These are phyloP conservation scores for Apiospora pterosperma DNA, from an alignment of 2,329 filamentous ascomycete genomes.

Conservation along the genomic window DNA sequence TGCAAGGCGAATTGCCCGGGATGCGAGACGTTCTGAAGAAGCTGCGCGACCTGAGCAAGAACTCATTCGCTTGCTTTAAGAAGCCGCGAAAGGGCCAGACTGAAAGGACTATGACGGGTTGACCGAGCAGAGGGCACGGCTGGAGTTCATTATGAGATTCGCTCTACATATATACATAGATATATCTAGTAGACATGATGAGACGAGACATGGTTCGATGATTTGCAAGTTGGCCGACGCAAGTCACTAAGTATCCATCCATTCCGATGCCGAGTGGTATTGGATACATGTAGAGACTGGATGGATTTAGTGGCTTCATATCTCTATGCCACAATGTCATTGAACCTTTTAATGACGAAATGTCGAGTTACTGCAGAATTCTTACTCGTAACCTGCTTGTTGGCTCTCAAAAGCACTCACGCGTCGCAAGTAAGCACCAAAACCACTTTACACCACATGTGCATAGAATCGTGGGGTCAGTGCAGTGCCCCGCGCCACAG, in stretches of 20 bases:
- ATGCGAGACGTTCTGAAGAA: conserved; percentile 86
- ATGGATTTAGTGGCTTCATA: no score
- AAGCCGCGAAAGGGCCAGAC: conserved; percentile 27
- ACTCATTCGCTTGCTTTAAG: conserved; percentile 83
- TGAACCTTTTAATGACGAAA: no score
- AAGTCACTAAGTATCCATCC: background rate
- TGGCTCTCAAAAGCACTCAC: background rate
- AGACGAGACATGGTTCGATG: background rate
- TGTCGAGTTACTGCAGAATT: background rate
- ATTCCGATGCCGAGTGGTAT: background rate
- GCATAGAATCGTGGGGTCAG: background rate
- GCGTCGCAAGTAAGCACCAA: no score
- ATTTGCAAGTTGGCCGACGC: background rate
- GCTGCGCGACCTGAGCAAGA: conserved; percentile 75
- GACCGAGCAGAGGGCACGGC: background rate
- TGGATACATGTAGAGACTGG: background rate
- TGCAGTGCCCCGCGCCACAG: background rate
- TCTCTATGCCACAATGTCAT: no score
- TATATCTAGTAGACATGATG: background rate
- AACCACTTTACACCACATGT: no score
- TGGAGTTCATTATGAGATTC: background rate
- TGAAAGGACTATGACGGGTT: conserved; percentile 25
- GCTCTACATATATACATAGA: background rate
- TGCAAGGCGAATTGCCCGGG: conserved; percentile 86
- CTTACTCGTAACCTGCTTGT: background rate